Conservation (phyloP, 1,284 basidiomycete genomes). For the Cryptococcus maquisensis region DNA sequence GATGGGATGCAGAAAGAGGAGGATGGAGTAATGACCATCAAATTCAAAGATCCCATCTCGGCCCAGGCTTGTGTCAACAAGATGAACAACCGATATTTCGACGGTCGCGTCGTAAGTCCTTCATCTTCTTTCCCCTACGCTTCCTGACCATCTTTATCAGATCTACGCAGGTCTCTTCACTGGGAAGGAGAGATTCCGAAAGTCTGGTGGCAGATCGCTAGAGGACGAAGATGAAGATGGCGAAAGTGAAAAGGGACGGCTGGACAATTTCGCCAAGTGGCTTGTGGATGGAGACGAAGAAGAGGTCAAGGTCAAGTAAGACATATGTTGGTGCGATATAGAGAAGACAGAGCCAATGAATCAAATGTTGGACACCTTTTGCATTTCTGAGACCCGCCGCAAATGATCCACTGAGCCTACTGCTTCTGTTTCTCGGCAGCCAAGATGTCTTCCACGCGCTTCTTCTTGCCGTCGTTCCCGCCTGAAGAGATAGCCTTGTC, state of each 20-base stretch:
- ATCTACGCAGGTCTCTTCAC: conserved; percentile 76
- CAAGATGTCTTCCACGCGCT: conserved; percentile 70
- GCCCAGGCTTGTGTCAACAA: conserved; percentile 89
- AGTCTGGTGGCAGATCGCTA: conserved; percentile 55
- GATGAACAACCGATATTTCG: conserved; percentile 95
- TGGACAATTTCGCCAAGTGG: conserved; percentile 86
- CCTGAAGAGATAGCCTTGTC: conserved; percentile 65
- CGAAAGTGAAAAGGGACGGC: conserved; percentile 68
- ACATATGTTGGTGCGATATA: too few relatives aligned
- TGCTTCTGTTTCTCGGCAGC: conserved; percentile 3
- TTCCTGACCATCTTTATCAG: conserved; percentile 31
- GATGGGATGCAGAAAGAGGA: conserved; percentile 66
- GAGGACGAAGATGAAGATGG: conserved; percentile 52
- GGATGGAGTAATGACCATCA: conserved; percentile 93
- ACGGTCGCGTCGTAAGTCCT: conserved; percentile 56
- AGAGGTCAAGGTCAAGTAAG: conserved; percentile 7
- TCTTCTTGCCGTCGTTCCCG: conserved; percentile 71
- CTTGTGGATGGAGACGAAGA: conserved; percentile 52
- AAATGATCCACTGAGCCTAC: too few relatives aligned
- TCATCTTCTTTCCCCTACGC: background rate
- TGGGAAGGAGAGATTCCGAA: conserved; percentile 75
- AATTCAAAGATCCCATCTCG: conserved; percentile 80
- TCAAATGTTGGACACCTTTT: too few relatives aligned
- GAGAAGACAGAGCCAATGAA: too few relatives aligned
- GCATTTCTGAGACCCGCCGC: too few relatives aligned